Percentiles rank a stretch among this genome's conserved stretches.
These are phyloP conservation scores for Fusarium cyanostomum DNA, from an alignment of 2,329 filamentous ascomycete genomes.

Conservation along the genomic window DNA sequence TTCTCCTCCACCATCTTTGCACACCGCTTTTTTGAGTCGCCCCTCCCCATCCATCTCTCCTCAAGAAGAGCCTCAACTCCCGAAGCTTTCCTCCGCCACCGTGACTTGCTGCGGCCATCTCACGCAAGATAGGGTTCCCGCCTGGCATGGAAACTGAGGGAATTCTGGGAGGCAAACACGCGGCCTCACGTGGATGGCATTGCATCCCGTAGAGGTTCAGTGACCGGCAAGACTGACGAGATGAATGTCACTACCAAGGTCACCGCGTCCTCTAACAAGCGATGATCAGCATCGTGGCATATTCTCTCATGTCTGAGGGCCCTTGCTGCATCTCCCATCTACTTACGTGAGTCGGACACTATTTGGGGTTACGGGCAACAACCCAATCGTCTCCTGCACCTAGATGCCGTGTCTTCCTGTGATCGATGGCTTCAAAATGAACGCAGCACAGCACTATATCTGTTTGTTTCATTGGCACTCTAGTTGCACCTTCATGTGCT, in stretches of 20 bases:
- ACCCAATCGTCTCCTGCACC: slow-evolving; percentile 14
- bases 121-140: slow-evolving; percentile 4
- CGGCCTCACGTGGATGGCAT: slow-evolving; percentile 6
- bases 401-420: slow-evolving; percentile 4
- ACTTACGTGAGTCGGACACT: slow-evolving; percentile 7
- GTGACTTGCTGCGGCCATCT: background rate
- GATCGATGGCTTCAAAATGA: slow-evolving; percentile 11
- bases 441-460: slow-evolving; percentile 4
- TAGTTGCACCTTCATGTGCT: background rate
- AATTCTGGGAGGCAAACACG: slow-evolving; percentile 2
- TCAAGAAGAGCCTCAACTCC: slow-evolving; percentile 35
- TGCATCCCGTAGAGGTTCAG: background rate
- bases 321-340: slow-evolving; percentile 18
- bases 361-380: slow-evolving; percentile 5
- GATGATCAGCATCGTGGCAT: background rate
- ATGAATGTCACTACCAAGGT: slow-evolving; percentile 9
- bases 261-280: slow-evolving; percentile 4
- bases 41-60: slow-evolving; percentile 11
- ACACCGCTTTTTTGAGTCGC: slow-evolving; percentile 41
- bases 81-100: slow-evolving; percentile 3
- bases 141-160: slow-evolving; percentile 2
- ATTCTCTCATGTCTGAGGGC: slow-evolving; percentile 10
- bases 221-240: slow-evolving; percentile 1
- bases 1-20: slow-evolving; percentile 38
- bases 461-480: slow-evolving; percentile 5